Evolutionary conservation across 2,329 filamentous ascomycete species (phyloP), one percentile per base, ranked within the genome.

Genomic region (Penicillium nordicum): DNA sequence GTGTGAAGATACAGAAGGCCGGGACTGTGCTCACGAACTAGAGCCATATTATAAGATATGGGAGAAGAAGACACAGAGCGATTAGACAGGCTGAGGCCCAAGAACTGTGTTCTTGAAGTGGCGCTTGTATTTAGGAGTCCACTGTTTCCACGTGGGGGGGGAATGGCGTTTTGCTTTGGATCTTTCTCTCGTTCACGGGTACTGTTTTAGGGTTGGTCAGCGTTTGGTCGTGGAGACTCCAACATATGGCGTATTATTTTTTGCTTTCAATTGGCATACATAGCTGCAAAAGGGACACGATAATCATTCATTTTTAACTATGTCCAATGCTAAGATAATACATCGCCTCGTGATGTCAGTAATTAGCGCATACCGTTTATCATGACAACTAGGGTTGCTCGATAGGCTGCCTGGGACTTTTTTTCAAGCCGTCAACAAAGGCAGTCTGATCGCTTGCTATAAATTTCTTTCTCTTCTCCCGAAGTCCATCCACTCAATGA

Each of bases 11-110:
- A 61, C 54, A 66, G 75, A 78, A 37, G 53, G 32, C 11, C 77
- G 84, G 48, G 84, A 83, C 62, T 97, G 94, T 72, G 85, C 87
- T 59, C 82, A 83, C 51, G 88, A 93, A 71, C 86, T 92, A 64
- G 79, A 80, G 43, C 74, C 79, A n/a, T 84, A 77, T 60, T 80
- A 76, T 58, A 64, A 69, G 48, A 67, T 70, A 50, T 79, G 76
- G 78, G 67, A 69, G 57, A 75, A 68, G 56, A 71, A 71, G 38
- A 44, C 50, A 23, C 67, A 69, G 47, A 63, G 48, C 27, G 57
- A 62, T 29, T 68, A 51, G 36, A 63, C 23, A 23, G 16, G 4
- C 16, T 38, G 25, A 27, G 12, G 25, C 32, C 29, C n/a, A 10
- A n/a, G 10, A 23, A n/a, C 9, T 3, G 5, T 3, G 4, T 3